A percentile compares a stretch with the other conserved stretches of the same genome.
Conservation (phyloP, 768 basidiomycete species). For the Auriscalpium microsporum region DNA sequence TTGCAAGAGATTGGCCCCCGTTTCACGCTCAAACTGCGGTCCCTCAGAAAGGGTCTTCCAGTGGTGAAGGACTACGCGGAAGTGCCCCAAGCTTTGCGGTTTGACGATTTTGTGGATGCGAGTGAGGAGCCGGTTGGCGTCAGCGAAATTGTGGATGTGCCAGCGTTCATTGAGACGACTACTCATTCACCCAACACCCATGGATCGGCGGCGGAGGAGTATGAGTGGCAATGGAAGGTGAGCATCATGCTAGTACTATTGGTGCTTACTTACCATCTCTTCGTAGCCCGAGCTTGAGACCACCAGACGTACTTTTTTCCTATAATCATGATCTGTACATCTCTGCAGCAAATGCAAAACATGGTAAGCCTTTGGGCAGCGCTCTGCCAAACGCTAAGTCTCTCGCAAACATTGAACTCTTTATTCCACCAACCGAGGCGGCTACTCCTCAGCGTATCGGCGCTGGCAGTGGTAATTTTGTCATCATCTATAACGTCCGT, state of each 20-base stretch:
- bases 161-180: slow-evolving; percentile 17
- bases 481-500: no score
- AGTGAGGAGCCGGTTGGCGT: slow-evolving; percentile 19
- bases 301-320: slow-evolving; percentile 82
- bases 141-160: slow-evolving; percentile 22
- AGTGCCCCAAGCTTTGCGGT: slow-evolving; percentile 45
- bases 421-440: no score
- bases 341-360: no score
- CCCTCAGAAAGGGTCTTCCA: slow-evolving; percentile 82
- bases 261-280: slow-evolving; percentile 2
- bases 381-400: no score
- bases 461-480: no score
- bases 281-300: slow-evolving; percentile 87
- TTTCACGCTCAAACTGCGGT: slow-evolving; percentile 89
- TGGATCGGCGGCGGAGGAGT: slow-evolving; percentile 63
- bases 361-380: no score
- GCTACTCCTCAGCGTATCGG: no score
- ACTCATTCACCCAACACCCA: slow-evolving; percentile 20
- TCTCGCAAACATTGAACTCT: no score
- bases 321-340: slow-evolving; percentile 30
- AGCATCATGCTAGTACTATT: slow-evolving; percentile 17
- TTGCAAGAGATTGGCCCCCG: slow-evolving; percentile 97
- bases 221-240: slow-evolving; percentile 89
- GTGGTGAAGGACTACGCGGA: slow-evolving; percentile 66
- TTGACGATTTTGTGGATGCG: slow-evolving; percentile 33